Conservation (phyloP, 345 rosid species). For the Moricandia arvensis region DNA sequence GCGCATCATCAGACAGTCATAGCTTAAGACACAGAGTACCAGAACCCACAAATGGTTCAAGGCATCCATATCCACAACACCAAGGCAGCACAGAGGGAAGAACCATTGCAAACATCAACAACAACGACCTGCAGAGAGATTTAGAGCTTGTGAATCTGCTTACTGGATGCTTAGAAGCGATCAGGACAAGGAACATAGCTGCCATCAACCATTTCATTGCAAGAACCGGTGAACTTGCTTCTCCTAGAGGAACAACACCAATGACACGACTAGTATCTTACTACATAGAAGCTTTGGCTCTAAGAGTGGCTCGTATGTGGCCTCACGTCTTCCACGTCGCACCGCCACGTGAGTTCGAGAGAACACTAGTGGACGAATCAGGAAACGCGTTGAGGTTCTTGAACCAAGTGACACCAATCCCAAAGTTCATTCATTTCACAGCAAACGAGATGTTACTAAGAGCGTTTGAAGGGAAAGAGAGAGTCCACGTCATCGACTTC, state of each 20-base stretch:
- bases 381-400: slow-evolving; percentile 82
- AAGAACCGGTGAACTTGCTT: slow-evolving; percentile 76
- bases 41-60: slow-evolving; percentile 42
- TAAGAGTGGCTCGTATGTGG: slow-evolving; percentile 81
- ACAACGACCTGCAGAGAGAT: slow-evolving; percentile 48
- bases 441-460: slow-evolving; percentile 84
- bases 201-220: slow-evolving; percentile 65
- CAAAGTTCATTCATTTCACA: slow-evolving; percentile 87
- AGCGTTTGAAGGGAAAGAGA: slow-evolving; percentile 91
- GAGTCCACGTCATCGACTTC: slow-evolving; percentile 88
- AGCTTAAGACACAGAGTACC: slow-evolving; percentile 53
- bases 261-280: slow-evolving; percentile 71
- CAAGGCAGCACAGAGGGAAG: slow-evolving; percentile 44
- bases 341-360: slow-evolving; percentile 76
- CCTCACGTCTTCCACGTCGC: slow-evolving; percentile 82
- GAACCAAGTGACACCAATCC: slow-evolving; percentile 90
- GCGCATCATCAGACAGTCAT: slow-evolving; percentile 71
- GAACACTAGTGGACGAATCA: slow-evolving; percentile 64
- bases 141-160: slow-evolving; percentile 78
- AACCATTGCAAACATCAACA: slow-evolving; percentile 37
- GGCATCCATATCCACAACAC: slow-evolving; percentile 48
- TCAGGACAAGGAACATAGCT: slow-evolving; percentile 60
- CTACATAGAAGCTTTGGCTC: slow-evolving; percentile 82
- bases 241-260: slow-evolving; percentile 66
- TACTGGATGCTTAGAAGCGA: slow-evolving; percentile 78